Base-by-base conservation (phyloP, 371 early-diverging fungal species). In the Mortierella sp. region DNA sequence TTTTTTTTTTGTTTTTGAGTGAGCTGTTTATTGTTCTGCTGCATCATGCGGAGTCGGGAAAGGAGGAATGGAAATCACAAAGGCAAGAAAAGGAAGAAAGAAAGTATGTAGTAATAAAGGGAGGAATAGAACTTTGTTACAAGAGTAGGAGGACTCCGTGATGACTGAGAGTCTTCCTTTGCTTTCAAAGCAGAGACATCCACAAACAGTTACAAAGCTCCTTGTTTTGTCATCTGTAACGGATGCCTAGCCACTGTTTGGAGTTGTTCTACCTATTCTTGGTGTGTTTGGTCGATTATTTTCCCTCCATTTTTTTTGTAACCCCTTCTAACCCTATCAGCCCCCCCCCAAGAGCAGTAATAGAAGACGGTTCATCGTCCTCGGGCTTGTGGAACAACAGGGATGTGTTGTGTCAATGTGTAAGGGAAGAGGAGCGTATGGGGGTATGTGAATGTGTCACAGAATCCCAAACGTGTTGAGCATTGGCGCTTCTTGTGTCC, bases 381-480 rank as follows among this genome's bases (percentile, higher is more conserved):
- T 18, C 48, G 48, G 16, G 32, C 63, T 35, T 63, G 63, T 63
- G 63, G 63, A 63, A 35, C 63, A 35, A 63, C 18, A 32, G 18
- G 63, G 35, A 35, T 51, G 48, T 51, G 51, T 16, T 51, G 51
- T 51, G 5, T 21, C 21, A 21, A 18, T 5, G 21, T 51, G 51
- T 5, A 51, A 21, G 21, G 41, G 65, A 38, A 18, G 21, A 2
- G 68, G 68, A 68, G 38, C 11, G 65, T 21, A 18, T 32, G 14
- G 18, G 32, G 65, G 18, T 14, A 38, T 24, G n/a, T 41, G 35
- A 65, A 38, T 65, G 68, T 68, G 68, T 24, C 68, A 68, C 68
- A 68, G 21, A 41, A 6, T 68, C 41, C 2, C 24, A 68, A 68
- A 68, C 68, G 68, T 68, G 68, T 24, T 68, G 41, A 68, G 68